Evolutionary conservation across 768 basidiomycete species (phyloP).

Genomic region (Ramaria sp.): DNA sequence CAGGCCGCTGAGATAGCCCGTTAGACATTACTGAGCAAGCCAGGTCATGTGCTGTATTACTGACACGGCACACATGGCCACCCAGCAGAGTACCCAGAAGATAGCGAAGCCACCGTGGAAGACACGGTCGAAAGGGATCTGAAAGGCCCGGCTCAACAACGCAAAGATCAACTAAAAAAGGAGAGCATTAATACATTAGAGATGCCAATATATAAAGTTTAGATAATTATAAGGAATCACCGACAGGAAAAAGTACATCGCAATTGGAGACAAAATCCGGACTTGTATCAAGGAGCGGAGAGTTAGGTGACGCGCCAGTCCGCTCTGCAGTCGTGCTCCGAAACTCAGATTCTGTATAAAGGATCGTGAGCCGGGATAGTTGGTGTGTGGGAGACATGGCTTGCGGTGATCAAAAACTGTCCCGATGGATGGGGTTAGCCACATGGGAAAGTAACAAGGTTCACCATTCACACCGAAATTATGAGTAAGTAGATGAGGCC

Average conservation of each 20-base stretch:
- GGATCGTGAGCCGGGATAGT: not conserved
- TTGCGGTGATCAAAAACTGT: not conserved
- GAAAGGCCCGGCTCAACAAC: conserved; percentile 50
- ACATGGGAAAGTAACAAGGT: not conserved
- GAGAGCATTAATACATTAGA: too few relatives aligned
- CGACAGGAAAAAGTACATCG: conserved; percentile 32
- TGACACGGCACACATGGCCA: conserved; percentile 47
- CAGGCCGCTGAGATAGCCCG: conserved; percentile 35
- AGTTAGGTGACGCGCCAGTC: conserved; percentile 29
- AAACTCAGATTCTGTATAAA: conserved; percentile 13
- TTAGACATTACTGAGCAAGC: not conserved
- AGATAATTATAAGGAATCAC: too few relatives aligned
- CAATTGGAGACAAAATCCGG: conserved; percentile 29
- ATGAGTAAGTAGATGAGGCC: conserved; percentile 24
- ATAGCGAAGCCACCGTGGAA: conserved; percentile 45
- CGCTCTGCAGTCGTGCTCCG: conserved; percentile 25
- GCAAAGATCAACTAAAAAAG: conserved; percentile 40
- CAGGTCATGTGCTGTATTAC: conserved; percentile 12
- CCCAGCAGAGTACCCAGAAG: conserved; percentile 59
- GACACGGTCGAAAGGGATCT: conserved; percentile 41
- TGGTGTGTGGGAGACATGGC: not conserved
- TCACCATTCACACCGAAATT: conserved; percentile 13
- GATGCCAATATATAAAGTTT: too few relatives aligned
- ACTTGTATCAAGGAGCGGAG: conserved; percentile 28
- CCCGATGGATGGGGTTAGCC: not conserved